A percentile compares a stretch with the other conserved stretches of the same genome.
Evolutionary conservation across 495 filamentous ascomycete genomes (phyloP).

Genomic region (Pseudomonodictys pantanalensis): DNA sequence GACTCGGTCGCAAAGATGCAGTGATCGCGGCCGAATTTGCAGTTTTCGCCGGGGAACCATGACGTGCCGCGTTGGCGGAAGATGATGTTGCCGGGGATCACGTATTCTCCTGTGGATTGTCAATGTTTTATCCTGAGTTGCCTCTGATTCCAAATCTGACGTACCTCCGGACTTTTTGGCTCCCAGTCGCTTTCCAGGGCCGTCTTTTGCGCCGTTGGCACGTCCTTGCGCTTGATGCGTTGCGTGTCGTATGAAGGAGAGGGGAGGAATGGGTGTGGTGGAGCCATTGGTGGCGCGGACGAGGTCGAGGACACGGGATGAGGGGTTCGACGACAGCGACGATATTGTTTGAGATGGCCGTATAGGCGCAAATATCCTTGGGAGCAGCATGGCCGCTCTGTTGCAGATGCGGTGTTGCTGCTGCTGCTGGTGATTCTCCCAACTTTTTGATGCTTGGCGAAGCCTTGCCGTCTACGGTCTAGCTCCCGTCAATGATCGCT

Average conservation of each 20-base stretch:
- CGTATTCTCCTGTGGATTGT: slow-evolving; percentile 66
- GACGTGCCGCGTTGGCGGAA: slow-evolving; percentile 92
- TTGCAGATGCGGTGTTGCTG: background rate
- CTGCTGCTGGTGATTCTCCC: slow-evolving; percentile 2
- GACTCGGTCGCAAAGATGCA: slow-evolving; percentile 83
- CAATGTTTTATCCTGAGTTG: background rate
- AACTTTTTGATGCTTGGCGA: slow-evolving; percentile 8
- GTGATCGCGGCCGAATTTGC: slow-evolving; percentile 91
- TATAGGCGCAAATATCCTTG: slow-evolving; percentile 31
- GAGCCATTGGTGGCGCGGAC: slow-evolving; percentile 28
- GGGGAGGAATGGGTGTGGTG: slow-evolving; percentile 23
- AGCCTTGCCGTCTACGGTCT: background rate
- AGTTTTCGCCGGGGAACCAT: slow-evolving; percentile 94
- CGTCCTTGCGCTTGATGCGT: slow-evolving; percentile 83
- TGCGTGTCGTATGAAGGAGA: slow-evolving; percentile 60
- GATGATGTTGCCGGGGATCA: slow-evolving; percentile 93
- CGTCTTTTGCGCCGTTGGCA: slow-evolving; percentile 79
- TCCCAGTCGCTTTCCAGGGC: slow-evolving; percentile 87
- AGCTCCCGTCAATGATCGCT: background rate
- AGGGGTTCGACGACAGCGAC: slow-evolving; percentile 1
- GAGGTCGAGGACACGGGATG: slow-evolving; percentile 16
- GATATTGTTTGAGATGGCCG: slow-evolving; percentile 13
- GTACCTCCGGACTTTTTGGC: slow-evolving; percentile 85
- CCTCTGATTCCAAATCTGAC: slow-evolving; percentile 28
- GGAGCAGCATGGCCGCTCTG: slow-evolving; percentile 33